Base-by-base conservation (phyloP, 1,139 yeast species). In the Hansenula sp. region DNA sequence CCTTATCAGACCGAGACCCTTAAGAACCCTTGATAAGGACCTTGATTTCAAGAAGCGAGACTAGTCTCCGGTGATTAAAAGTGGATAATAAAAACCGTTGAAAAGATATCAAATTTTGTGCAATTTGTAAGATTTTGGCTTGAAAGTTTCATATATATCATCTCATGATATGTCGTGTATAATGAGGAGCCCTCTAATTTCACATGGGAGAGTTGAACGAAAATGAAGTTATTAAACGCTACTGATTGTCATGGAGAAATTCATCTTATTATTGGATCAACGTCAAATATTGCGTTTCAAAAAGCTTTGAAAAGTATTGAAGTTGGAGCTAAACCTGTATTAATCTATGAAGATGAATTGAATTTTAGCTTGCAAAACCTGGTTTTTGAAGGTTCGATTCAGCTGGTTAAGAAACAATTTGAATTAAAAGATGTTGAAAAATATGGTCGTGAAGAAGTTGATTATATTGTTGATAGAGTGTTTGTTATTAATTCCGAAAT, bases 391-490 rank as follows among this genome's bases (percentile, higher is more conserved):
- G 62, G 61, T 3, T 53, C 58, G 27, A 42, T 76, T 19, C 55
- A 50, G 37, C 58, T 72, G 41, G 45, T 75, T 2, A 55, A 67
- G 11, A 62, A 72, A 43, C 48, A 51, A 4, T 74, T 78, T 46
- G 62, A 65, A 16, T 38, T 67, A 1, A 55, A 55, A 1, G 82
- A 80, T 52, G 63, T 87, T 34, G 65, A 69, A 10, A 65, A 69
- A 0, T 59, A 75, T 33, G 97, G 97, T 4, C 72, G 96, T 41
- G 54, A 60, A 0, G 79, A 79, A 33, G 89, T 84, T 3, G 81
- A 76, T 40, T 57, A 65, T 19, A 69, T 87, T 2, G 87, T 88
- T 3, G 97, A 90, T 60, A 69, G 81, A 47, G 93, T 87, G 2
- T 89, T 85, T 64, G 82, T 87, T 8, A 72, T 79, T 19, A 59